Base-by-base conservation (phyloP, 306 rosid genomes). In the Fragaria nilgerrensis region DNA sequence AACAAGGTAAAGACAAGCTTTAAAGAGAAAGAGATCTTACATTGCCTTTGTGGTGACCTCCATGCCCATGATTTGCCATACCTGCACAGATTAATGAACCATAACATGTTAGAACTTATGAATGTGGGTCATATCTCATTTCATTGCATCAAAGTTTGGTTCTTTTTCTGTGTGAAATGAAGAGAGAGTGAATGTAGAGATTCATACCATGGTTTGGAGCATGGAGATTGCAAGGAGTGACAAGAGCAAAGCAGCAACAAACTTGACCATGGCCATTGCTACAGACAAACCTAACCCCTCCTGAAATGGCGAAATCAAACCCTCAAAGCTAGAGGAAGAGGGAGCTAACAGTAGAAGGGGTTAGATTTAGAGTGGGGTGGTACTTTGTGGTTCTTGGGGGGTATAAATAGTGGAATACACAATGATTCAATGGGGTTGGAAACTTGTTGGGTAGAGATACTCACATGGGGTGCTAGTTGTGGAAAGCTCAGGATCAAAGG, bases 21-120 rank as follows among this genome's bases (percentile, higher is more conserved):
- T 74, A 16, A 25, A 43, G 39, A 59, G 19, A n/a, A 10, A 55
- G 62, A 50, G 55, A 10, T 47, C 64, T 81, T 80, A 82, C 97
- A 65, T 37, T 65, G 82, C 78, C 76, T 78, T 83, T 80, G 77
- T 80, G 79, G 71, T 86, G 88, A 37, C 89, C 91, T 45, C 89
- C 96, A 37, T 89, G 85, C 3, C 91, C 91, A 75, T 93, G 82
- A 32, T 91, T 80, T 34, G 96, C 97, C 82, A 83, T 81, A 87
- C 93, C 98, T 93, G 52, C 41, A 58, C 48, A 70, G 63, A 63
- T 34, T 5, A 76, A 66, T 72, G 68, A 69, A 79, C n/a, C 73
- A 70, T 50, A 74, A n/a, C 12, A 3, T 55, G 63, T 14, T 19
- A 68, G n/a, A 48, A 25, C 4, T 44, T 62, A 55, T 61, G 59